Evolutionary conservation across 495 filamentous ascomycete genomes (phyloP).

Genomic region (Platismatia glauca): DNA sequence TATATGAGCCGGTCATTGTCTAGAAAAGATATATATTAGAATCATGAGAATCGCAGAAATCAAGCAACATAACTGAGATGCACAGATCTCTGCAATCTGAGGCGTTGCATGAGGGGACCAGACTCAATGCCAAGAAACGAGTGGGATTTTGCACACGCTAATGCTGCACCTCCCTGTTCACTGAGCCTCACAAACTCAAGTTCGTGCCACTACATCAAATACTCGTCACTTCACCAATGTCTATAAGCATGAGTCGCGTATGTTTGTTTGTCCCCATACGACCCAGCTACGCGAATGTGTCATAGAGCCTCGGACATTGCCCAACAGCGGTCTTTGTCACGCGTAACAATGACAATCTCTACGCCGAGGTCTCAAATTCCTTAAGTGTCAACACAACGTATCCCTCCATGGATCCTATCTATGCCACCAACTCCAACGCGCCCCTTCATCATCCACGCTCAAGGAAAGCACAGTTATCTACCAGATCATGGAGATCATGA

Average conservation of each 20-base stretch:
- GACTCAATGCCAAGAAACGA: no score
- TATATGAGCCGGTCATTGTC: no score
- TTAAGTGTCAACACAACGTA: background rate
- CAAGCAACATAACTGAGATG: no score
- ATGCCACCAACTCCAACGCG: background rate
- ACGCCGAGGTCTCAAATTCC: background rate
- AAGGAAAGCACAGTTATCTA: background rate
- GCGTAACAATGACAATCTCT: background rate
- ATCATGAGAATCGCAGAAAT: no score
- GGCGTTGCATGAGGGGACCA: no score
- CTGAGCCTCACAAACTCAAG: background rate
- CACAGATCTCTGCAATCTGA: no score
- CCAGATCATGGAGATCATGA: constrained; percentile 18
- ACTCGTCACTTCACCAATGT: background rate
- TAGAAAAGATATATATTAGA: no score
- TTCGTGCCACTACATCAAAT: background rate
- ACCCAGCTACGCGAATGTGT: background rate
- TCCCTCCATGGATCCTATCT: background rate
- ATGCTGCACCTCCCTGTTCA: no score
- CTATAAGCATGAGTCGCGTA: background rate
- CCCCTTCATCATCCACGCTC: background rate
- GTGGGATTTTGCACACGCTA: no score
- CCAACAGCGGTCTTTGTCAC: background rate
- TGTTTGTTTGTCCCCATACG: background rate
- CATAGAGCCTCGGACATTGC: background rate